Evolutionary conservation across 2,329 filamentous ascomycete species (phyloP), one percentile per base, ranked within the genome.

Genomic region (Bertia moriformis): DNA sequence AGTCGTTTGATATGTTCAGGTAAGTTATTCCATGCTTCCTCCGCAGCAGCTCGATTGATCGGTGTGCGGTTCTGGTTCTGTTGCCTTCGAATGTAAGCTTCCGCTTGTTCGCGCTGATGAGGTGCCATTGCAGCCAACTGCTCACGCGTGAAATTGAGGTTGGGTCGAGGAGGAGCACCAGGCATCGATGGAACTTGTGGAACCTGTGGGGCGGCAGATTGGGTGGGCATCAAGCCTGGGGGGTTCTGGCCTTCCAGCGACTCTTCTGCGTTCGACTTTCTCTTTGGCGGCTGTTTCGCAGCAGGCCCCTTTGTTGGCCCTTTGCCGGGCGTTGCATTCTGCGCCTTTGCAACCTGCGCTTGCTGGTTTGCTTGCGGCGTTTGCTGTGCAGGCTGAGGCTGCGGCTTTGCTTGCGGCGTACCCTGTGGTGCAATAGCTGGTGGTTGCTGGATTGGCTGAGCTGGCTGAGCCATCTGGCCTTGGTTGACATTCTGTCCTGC

Each of bases 31-130:
- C 56, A 59, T 38, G 54, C 51, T 35, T 62, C 51, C 24, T 60
- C 54, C 19, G 59, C 55, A 5, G 49, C 43, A 18, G 52, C 53
- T 44, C 56, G 52, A 18, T 47, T 54, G 18, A 48, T 46, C 14
- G 48, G 51, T 35, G 17, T 18, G 15, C 10, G 15, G 27, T 50
- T 38, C 39, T 57, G 51, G 14, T 44, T 42, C 39, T 57, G 56
- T 39, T 59, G 53, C 38, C 55, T 54, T 27, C 55, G 51, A 39
- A 59, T 44, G 14, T 54, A 50, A 14, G 52, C 48, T 42, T 62
- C 59, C 19, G 56, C 38, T 39, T 57, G 56, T 22, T 49, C 44
- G 30, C 60, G 58, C 43, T 65, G 62, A 41, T 62, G 55, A 18
- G 60, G 57, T 5, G 53, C 53, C 54, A 65, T 55, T 2, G 56